Evolutionary conservation across 805 yeast genomes (phyloP).

Genomic region (Candida boidinii): DNA sequence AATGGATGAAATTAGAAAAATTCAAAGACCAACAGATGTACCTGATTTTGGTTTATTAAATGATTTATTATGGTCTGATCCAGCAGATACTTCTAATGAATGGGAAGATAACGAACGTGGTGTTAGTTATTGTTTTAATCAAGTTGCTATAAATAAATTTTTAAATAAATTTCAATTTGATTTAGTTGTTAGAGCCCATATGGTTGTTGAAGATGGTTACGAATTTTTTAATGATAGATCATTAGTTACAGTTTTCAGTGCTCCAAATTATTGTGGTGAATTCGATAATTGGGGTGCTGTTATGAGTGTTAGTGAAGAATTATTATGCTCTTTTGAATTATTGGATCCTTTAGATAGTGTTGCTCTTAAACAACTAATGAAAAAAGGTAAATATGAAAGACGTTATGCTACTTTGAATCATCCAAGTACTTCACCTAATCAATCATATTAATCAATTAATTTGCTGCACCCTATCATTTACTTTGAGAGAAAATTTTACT

Average conservation of each 20-base stretch:
- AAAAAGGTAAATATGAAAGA: conserved; percentile 84
- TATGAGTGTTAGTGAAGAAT: conserved; percentile 91
- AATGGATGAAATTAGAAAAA: conserved; percentile 66
- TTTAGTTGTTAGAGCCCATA: conserved; percentile 77
- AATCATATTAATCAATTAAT: conserved; percentile 5
- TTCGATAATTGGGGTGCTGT: conserved; percentile 97
- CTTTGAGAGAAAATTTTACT: too few species aligned
- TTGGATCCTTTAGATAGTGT: conserved; percentile 90
- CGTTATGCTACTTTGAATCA: conserved; percentile 39
- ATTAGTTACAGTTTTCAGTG: conserved; percentile 64
- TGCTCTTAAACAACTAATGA: conserved; percentile 92
- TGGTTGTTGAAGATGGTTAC: conserved; percentile 81
- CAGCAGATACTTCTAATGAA: conserved; percentile 73
- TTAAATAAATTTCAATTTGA: conserved; percentile 69
- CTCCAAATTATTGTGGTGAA: conserved; percentile 78
- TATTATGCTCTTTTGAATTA: conserved; percentile 86
- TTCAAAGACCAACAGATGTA: conserved; percentile 78
- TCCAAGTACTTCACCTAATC: conserved; percentile 8
- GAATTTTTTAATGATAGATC: conserved; percentile 68
- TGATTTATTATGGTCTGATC: conserved; percentile 79
- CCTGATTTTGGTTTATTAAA: conserved; percentile 76
- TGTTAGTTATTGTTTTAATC: conserved; percentile 71
- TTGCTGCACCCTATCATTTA: neutral
- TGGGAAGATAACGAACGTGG: conserved; percentile 89
- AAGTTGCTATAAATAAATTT: conserved; percentile 73